phyloP scores from a whole-genome alignment of 1,139 yeast species.

The Pichia sp. region DNA sequence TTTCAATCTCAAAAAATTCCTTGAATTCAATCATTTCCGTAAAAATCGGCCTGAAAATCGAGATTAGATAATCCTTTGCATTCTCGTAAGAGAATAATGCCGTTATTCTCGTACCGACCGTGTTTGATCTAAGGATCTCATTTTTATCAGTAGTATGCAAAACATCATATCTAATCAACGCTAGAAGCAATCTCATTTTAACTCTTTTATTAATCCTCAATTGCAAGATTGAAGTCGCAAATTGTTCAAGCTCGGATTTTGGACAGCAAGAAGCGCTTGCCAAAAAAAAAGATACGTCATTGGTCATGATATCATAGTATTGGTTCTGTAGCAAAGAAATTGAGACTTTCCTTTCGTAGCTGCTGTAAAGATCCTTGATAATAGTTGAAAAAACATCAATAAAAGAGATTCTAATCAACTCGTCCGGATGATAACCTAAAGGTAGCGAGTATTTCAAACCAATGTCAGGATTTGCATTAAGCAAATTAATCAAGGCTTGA shows the following conservation, averaged over 20 bases:
- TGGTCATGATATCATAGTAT: slow-evolving; percentile 14
- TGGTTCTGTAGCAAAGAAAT: slow-evolving; percentile 3
- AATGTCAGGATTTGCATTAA: slow-evolving; percentile 67
- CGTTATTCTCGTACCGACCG: slow-evolving; percentile 71
- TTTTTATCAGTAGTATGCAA: slow-evolving; percentile 50
- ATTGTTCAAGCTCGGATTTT: slow-evolving; percentile 61
- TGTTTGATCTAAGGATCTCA: slow-evolving; percentile 72
- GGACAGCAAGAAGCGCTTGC: slow-evolving; percentile 39
- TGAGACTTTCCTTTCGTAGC: slow-evolving; percentile 18
- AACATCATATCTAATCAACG: slow-evolving; percentile 57
- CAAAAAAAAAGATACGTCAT: slow-evolving; percentile 17
- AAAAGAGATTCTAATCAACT: slow-evolving; percentile 59
- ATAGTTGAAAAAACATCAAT: slow-evolving; percentile 70
- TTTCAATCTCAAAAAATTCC: slow-evolving; percentile 63
- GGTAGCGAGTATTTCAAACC: slow-evolving; percentile 75
- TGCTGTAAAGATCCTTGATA: slow-evolving; percentile 24
- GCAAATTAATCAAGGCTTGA: slow-evolving; percentile 55
- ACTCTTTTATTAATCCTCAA: slow-evolving; percentile 47
- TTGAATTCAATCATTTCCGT: slow-evolving; percentile 41
- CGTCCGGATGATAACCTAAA: slow-evolving; percentile 66
- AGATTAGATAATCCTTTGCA: slow-evolving; percentile 51
- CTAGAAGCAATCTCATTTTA: slow-evolving; percentile 47
- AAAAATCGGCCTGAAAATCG: slow-evolving; percentile 48
- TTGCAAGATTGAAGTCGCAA: slow-evolving; percentile 64
- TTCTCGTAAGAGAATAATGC: slow-evolving; percentile 62